Evolutionary conservation across 2,329 filamentous ascomycete species (phyloP).

Genomic region (Fusarium dlaminii): DNA sequence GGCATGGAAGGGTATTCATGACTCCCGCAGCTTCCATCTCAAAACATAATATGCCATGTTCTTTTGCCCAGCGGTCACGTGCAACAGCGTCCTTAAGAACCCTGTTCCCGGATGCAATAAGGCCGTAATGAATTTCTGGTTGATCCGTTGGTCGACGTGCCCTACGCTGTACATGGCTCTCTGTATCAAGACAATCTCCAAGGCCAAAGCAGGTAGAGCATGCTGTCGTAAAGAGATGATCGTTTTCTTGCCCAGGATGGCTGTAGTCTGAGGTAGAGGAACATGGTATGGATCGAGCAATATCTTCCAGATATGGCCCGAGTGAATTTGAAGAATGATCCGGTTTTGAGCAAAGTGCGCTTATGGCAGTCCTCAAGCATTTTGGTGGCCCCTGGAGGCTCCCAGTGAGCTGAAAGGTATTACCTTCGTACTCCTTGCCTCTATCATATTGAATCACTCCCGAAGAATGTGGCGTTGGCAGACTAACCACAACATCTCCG

Average conservation of each 20-base stretch:
- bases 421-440: not conserved
- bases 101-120: not conserved
- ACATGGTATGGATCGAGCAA: accelerated
- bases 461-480: accelerated
- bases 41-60: not conserved
- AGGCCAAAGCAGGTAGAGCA: not conserved
- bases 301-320: accelerated
- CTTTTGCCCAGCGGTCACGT: not conserved
- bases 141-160: accelerated
- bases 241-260: accelerated
- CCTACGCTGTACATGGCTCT: not conserved
- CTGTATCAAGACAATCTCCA: accelerated
- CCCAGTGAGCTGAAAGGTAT: not conserved
- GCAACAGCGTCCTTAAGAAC: accelerated
- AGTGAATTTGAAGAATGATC: accelerated
- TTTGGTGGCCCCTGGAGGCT: not conserved
- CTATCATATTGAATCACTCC: not conserved
- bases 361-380: not conserved
- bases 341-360: not conserved
- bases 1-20: accelerated
- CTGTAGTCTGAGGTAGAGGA: accelerated
- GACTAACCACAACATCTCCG: not conserved
- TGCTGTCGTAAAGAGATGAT: accelerated
- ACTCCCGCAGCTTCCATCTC: not conserved
- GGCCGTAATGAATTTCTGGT: not conserved